Conservation (phyloP, 129 eudicot species). For the Rutidosis leptorrhynchoides region DNA sequence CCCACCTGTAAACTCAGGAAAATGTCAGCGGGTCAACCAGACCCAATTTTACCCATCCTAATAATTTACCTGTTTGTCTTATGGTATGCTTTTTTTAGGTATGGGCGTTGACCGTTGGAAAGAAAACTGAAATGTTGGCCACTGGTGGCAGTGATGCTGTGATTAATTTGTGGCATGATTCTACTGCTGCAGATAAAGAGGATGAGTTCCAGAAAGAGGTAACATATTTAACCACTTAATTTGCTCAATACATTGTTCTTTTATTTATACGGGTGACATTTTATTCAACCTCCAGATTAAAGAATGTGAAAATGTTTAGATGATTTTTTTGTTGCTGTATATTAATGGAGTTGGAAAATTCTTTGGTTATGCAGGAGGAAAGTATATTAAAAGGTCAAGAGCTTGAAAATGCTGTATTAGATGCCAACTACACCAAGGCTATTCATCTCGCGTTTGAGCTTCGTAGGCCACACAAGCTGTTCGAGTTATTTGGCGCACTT, state of each 20-base stretch:
- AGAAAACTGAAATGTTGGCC: constrained; percentile 90
- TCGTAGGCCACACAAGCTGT: constrained; percentile 81
- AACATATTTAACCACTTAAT: constrained; percentile 9
- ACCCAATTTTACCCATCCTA: background rate
- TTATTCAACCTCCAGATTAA: background rate
- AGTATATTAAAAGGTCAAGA: constrained; percentile 75
- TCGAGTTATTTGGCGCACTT: constrained; percentile 71
- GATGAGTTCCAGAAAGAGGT: constrained; percentile 88
- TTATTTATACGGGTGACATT: background rate
- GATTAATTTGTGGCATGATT: constrained; percentile 88
- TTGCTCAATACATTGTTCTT: background rate
- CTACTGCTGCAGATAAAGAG: constrained; percentile 82
- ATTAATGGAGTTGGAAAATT: background rate
- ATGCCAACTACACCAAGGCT: constrained; percentile 83
- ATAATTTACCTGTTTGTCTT: background rate
- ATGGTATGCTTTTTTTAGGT: constrained; percentile 39
- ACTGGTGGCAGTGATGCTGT: constrained; percentile 96
- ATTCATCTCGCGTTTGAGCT: constrained; percentile 93
- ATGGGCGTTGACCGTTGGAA: constrained; percentile 94
- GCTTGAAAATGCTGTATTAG: constrained; percentile 74
- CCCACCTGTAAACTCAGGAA: background rate
- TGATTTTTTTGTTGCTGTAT: background rate
- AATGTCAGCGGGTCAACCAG: background rate
- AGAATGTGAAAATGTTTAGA: background rate
- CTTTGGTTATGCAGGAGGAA: constrained; percentile 65